Base-by-base conservation (phyloP, 1,139 yeast species). In the Suhomyces panamericanus region DNA sequence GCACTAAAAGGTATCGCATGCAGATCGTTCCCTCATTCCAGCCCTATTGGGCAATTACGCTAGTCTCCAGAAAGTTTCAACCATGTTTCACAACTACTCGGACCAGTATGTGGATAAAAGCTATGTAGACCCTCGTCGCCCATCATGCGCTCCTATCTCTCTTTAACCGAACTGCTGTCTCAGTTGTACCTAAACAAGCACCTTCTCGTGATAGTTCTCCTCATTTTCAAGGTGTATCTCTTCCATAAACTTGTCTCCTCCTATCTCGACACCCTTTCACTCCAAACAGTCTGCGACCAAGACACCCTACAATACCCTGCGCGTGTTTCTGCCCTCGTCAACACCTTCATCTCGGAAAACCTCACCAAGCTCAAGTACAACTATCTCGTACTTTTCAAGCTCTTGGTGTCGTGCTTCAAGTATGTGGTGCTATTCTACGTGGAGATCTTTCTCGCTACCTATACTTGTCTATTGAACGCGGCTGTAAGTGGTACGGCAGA, bases 371-470 rank as follows among this genome's bases (percentile, higher is more conserved):
- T 52, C 17, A 41, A 44, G 30, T 46, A 41, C 43, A 51, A 46
- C 41, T 50, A 54, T 32, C 38, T 49, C 37, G 51, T 49, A 12
- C 22, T 56, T 13, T 37, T 55, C 15, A 34, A 44, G 14, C 26
- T 82, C 31, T 54, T 80, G 13, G 60, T 87, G 0, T 73, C 79
- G 0, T 83, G 83, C 0, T 67, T 84, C 12, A 84, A 87, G 53
- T 73, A 77, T 38, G 52, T 90, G 31, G 61, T 87, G 0, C 57
- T 80, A 10, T 90, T 93, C 58, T 70, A 81, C 20, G 65, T 93
- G 14, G 90, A 88, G 35, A 57, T 91, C 50, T 77, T 86, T 42
- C 65, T 90, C 8, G 98, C 97, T 0, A 91, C 98, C 0, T 87
- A 87, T 63, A 83, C 87, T 0, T 93, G 99, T 64, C 69, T 93